A percentile compares a stretch with the other conserved stretches of the same genome.
These are phyloP conservation scores for Saturnispora serradocipensis DNA, from an alignment of 805 yeast species.

Conservation along the genomic window DNA sequence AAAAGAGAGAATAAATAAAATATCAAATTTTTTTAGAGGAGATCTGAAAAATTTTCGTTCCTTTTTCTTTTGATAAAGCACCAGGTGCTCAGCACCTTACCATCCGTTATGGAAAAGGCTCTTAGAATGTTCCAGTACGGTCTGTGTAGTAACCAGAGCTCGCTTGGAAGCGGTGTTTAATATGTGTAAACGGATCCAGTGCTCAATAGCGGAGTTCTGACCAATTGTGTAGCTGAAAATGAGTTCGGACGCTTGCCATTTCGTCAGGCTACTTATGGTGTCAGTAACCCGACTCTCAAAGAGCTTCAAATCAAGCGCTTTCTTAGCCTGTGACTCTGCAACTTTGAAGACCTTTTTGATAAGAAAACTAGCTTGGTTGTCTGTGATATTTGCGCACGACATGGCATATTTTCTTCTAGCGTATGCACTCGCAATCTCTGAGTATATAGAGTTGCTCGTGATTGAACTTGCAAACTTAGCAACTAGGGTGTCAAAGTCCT, in stretches of 20 bases:
- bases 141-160: constrained; percentile 4
- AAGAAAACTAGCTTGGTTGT: constrained; percentile 9
- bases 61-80: not conserved
- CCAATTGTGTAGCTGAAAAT: constrained; percentile 26
- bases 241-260: constrained; percentile 22
- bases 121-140: not conserved
- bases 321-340: constrained; percentile 16
- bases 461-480: not conserved
- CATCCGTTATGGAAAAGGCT: constrained; percentile 6
- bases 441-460: not conserved
- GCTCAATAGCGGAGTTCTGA: constrained; percentile 20
- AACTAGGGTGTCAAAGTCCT: constrained; percentile 2
- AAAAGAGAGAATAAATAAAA: not conserved
- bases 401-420: not conserved
- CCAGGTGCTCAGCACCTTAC: constrained; percentile 4
- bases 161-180: constrained; percentile 19
- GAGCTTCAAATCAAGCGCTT: constrained; percentile 15
- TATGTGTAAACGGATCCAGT: constrained; percentile 20
- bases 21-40: not conserved
- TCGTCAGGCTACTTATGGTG: constrained; percentile 15
- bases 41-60: constrained; percentile 2
- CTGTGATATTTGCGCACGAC: not conserved
- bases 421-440: not conserved
- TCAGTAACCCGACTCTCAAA: constrained; percentile 14
- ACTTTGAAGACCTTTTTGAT: constrained; percentile 11